Base-by-base conservation (phyloP, 768 basidiomycete species). In the Suillus weaverae region DNA sequence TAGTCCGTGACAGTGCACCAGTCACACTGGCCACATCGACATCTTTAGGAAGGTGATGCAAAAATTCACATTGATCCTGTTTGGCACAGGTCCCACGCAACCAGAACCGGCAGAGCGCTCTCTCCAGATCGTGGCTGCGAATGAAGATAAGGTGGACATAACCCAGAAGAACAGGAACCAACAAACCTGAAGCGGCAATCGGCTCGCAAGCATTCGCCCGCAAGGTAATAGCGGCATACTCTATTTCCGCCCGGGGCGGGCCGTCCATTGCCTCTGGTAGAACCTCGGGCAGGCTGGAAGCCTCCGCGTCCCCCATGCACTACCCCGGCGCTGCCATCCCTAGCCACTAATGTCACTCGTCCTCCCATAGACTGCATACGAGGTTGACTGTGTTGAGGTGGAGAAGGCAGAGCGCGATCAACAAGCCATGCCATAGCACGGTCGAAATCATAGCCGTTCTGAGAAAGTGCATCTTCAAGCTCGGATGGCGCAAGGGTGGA, bases 161-260 rank as follows among this genome's bases (percentile, higher is more conserved):
- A 30, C 18, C 61, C 32, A 59, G 50, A 43, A 63, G 30, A 4
- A 55, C 5, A 54, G 30, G 22, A 54, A 43, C 44, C 66, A 32
- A 73, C 86, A 68, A 70, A 97, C 97, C 95, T 98, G 82, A 99
- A 99, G 63, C 97, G 88, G 79, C 97, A 99, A 79, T 99, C 97
- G 50, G 95, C 93, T 55, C 97, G 81, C 64, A 98, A 80, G 73
- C 97, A 99, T 77, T 98, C 96, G 18, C 97, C 97, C 8, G 94
- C 93, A 32, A 99, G 85, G 79, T 95, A 99, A 75, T 99, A 99
- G 62, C 97, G 84, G 77, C 97, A 99, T 33, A 99, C 95, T 64
- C 94, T 82, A 70, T 89, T 91, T 11, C 88, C 89, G 55, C 85
- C 84, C 1, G 81, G 77, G 1, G 74, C 79, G 48, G 79, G 73